Evolutionary conservation across 192 early-diverging fungal species (phyloP).

Genomic region (Coemansia sp.): DNA sequence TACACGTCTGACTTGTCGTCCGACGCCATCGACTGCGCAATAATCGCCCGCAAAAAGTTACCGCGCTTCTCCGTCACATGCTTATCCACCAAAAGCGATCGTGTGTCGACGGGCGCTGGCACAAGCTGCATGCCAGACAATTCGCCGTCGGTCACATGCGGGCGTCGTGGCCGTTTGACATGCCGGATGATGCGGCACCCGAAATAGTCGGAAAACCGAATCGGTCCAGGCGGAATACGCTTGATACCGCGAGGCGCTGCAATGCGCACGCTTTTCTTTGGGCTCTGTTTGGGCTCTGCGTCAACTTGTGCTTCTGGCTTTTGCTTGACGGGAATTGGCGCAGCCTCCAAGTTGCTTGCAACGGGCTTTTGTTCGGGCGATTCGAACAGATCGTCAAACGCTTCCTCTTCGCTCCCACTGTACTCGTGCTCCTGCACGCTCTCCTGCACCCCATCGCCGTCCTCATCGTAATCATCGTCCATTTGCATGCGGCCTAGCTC

Average conservation of each 20-base stretch:
- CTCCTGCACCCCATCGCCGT: slow-evolving; percentile 13
- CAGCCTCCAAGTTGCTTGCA: no score
- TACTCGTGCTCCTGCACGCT: slow-evolving; percentile 2
- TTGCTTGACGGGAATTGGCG: no score
- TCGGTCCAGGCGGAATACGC: slow-evolving; percentile 32
- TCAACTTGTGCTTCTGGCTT: neutral
- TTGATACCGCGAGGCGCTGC: slow-evolving; percentile 24
- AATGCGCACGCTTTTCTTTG: neutral
- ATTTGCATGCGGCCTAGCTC: slow-evolving; percentile 43
- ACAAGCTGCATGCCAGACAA: slow-evolving; percentile 3
- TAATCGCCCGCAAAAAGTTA: slow-evolving; percentile 16
- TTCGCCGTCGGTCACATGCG: slow-evolving; percentile 2
- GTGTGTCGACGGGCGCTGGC: slow-evolving; percentile 31
- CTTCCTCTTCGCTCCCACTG: slow-evolving; percentile 42
- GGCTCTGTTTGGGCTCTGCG: neutral
- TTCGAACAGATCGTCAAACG: slow-evolving; percentile 52
- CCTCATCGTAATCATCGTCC: slow-evolving; percentile 59
- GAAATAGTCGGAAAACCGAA: slow-evolving; percentile 49
- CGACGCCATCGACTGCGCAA: slow-evolving; percentile 34
- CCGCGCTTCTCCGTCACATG: slow-evolving; percentile 7
- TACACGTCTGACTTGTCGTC: slow-evolving; percentile 32
- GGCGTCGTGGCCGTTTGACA: slow-evolving; percentile 33
- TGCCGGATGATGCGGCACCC: slow-evolving; percentile 35
- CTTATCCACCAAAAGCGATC: slow-evolving; percentile 19
- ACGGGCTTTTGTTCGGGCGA: slow-evolving; percentile 20